Percentiles rank a stretch among this genome's conserved stretches.
Evolutionary conservation across 768 basidiomycete genomes (phyloP).

Genomic region (Boletus huronensis): DNA sequence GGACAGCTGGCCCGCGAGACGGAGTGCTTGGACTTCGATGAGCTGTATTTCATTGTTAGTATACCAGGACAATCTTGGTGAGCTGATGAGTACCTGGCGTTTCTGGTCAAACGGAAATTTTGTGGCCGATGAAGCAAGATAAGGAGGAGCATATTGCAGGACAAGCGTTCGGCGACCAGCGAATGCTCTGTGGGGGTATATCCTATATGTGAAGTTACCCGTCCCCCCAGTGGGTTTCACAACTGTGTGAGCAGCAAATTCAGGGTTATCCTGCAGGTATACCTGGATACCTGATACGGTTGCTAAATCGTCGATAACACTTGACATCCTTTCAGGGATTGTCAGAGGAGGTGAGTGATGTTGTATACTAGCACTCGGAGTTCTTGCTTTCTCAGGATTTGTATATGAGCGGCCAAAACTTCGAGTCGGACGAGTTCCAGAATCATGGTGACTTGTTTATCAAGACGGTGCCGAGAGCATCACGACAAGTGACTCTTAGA

Average conservation of each 20-base stretch:
- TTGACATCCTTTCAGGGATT: conserved; percentile 14
- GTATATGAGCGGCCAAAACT: background rate
- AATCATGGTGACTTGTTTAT: background rate
- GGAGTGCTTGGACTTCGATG: conserved; percentile 48
- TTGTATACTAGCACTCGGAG: background rate
- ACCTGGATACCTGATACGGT: conserved; percentile 30
- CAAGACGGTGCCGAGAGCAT: conserved; percentile 2
- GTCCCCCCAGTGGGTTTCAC: conserved; percentile 47
- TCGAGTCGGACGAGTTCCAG: conserved; percentile 10
- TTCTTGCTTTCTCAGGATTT: conserved; percentile 1
- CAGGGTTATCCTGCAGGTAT: conserved; percentile 46
- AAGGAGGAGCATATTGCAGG: conserved; percentile 56
- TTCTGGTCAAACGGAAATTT: conserved; percentile 37
- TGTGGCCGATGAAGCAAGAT: conserved; percentile 28
- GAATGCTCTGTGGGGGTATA: conserved; percentile 41
- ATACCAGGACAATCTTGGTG: background rate
- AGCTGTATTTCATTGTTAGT: conserved; percentile 35
- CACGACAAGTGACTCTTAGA: background rate
- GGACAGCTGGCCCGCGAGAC: conserved; percentile 37
- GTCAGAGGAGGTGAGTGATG: background rate
- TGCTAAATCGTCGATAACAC: conserved; percentile 22
- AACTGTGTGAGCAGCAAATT: conserved; percentile 42
- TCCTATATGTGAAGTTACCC: conserved; percentile 56
- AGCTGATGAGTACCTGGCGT: conserved; percentile 46
- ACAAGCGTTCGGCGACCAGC: conserved; percentile 46